These are phyloP conservation scores for Marasmius tenuissimus DNA, from an alignment of 1,284 basidiomycete species.

Conservation along the genomic window DNA sequence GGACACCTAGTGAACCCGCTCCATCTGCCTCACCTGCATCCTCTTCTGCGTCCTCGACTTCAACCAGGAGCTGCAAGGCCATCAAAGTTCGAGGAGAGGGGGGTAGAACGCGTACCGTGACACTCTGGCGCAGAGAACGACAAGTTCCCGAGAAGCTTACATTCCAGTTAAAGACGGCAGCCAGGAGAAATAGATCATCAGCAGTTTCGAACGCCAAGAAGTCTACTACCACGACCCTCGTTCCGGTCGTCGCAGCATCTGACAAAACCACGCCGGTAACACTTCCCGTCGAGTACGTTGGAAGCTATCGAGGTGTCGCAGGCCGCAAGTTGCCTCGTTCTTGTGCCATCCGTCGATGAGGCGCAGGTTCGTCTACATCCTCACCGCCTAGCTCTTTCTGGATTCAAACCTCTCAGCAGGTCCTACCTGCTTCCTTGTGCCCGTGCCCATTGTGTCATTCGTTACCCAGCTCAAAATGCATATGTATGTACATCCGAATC, in stretches of 20 bases:
- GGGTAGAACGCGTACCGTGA: neutral
- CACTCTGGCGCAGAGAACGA: neutral
- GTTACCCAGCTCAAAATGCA: no score
- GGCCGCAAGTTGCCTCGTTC: neutral
- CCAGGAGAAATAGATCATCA: neutral
- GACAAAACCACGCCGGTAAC: neutral
- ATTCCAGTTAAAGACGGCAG: neutral
- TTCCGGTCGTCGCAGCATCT: neutral
- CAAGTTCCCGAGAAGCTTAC: neutral
- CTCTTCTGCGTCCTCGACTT: neutral
- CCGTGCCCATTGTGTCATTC: no score
- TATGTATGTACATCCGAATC: no score
- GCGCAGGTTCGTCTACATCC: neutral
- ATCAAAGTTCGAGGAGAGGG: neutral
- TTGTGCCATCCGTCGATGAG: neutral
- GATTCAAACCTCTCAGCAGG: neutral
- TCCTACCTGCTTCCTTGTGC: no score
- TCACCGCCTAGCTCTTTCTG: neutral
- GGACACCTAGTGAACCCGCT: neutral
- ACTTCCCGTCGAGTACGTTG: neutral
- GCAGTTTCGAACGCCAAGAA: neutral
- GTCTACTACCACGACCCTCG: neutral
- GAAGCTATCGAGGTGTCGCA: neutral
- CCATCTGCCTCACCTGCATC: neutral
- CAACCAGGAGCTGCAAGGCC: neutral